phyloP scores from a whole-genome alignment of 768 basidiomycete species.

The Tricholoma furcatifolium region DNA sequence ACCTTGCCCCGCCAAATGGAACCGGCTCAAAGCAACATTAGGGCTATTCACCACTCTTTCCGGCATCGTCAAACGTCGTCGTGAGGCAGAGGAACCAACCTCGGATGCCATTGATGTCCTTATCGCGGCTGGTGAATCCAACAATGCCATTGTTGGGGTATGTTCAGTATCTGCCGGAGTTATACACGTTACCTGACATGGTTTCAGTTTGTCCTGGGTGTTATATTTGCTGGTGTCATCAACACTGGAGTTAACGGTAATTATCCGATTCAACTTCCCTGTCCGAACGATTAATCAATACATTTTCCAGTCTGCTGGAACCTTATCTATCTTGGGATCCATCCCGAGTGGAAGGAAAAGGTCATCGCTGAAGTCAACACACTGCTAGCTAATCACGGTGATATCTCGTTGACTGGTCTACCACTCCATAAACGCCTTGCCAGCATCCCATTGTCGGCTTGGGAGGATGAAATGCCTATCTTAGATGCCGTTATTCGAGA shows the following conservation, averaged over 20 bases:
- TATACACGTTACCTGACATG: not conserved
- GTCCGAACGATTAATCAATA: not conserved
- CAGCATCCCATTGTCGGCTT: conserved; percentile 31
- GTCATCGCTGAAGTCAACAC: conserved; percentile 27
- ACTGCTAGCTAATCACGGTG: conserved; percentile 27
- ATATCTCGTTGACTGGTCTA: conserved; percentile 20
- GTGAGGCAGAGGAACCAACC: conserved; percentile 9
- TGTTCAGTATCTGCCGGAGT: not conserved
- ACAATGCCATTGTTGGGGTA: conserved; percentile 24
- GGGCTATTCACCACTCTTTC: not conserved
- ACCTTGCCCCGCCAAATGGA: too few species aligned
- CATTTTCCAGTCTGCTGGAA: conserved; percentile 35
- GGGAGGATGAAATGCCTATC: conserved; percentile 39
- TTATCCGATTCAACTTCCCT: not conserved
- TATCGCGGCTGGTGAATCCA: conserved; percentile 15
- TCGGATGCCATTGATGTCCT: conserved; percentile 21
- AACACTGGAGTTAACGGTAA: conserved; percentile 34
- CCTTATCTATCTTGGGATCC: conserved; percentile 29
- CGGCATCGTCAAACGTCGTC: conserved; percentile 15
- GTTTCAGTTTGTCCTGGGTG: conserved; percentile 27
- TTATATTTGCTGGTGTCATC: conserved; percentile 35
- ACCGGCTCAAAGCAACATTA: too few species aligned
- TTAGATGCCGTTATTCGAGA: conserved; percentile 38
- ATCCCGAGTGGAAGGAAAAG: conserved; percentile 33
- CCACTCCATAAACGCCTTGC: conserved; percentile 34